Evolutionary conservation across 1,284 basidiomycete genomes (phyloP).

Genomic region (Coniferiporia weirii): DNA sequence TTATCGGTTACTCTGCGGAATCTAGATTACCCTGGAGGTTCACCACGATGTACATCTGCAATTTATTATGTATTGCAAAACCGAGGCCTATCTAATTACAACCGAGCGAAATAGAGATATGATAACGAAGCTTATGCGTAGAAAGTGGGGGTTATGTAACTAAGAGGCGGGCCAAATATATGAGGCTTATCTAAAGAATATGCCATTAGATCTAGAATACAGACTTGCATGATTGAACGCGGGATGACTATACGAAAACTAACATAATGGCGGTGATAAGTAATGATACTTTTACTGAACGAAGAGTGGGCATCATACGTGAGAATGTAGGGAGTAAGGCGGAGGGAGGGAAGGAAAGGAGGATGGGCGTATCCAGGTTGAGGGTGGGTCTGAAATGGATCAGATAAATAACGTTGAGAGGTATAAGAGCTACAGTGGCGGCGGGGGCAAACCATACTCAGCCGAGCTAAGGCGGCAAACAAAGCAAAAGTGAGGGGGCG

Average conservation of each 20-base stretch:
- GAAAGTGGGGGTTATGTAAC: neutral
- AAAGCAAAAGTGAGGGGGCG: neutral
- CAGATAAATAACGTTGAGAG: neutral
- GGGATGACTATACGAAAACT: neutral
- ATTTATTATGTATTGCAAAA: neutral
- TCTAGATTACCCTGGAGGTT: neutral
- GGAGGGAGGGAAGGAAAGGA: neutral
- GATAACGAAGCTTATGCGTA: neutral
- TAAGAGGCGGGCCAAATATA: neutral
- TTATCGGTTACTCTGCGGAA: too few species aligned
- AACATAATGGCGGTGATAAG: neutral
- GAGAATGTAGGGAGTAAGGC: neutral
- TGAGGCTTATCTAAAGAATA: neutral
- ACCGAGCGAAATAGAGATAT: neutral
- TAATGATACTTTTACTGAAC: constrained; percentile 8
- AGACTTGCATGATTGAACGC: neutral
- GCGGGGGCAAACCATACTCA: neutral
- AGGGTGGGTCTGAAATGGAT: neutral
- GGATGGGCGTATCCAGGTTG: neutral
- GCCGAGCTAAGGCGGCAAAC: neutral
- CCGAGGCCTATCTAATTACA: neutral
- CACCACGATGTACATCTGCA: neutral
- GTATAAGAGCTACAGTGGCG: neutral
- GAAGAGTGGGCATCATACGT: neutral
- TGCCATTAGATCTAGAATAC: constrained; percentile 16